phyloP scores from a whole-genome alignment of 2,329 filamentous ascomycete genomes.

The Penicillium frequentans region DNA sequence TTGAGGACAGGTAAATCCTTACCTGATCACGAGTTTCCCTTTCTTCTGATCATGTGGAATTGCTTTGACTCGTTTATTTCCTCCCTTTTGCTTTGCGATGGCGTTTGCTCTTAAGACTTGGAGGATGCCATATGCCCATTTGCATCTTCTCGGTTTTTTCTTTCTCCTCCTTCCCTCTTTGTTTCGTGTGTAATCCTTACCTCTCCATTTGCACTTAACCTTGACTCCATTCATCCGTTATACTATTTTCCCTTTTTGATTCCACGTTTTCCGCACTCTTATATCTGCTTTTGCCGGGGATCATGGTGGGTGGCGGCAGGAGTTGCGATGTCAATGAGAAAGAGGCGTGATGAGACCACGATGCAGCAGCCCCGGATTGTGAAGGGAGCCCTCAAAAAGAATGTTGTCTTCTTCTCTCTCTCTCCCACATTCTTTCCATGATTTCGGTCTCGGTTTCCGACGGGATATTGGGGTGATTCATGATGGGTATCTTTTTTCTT shows the following conservation, averaged over 20 bases:
- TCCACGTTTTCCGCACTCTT: slow-evolving; percentile 4
- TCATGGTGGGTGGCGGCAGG: slow-evolving; percentile 4
- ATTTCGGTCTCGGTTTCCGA: neutral
- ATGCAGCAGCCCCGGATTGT: slow-evolving; percentile 4
- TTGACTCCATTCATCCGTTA: slow-evolving; percentile 1
- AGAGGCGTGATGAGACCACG: slow-evolving; percentile 16
- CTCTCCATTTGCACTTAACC: slow-evolving; percentile 1
- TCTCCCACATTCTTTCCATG: slow-evolving; percentile 2
- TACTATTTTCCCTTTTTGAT: slow-evolving; percentile 11
- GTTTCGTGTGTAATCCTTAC: slow-evolving; percentile 15
- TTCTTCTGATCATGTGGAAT: slow-evolving; percentile 20
- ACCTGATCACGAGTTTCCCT: slow-evolving; percentile 16
- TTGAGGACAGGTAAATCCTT: neutral
- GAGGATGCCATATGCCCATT: slow-evolving; percentile 27
- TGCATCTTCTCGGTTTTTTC: slow-evolving; percentile 9
- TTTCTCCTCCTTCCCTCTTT: slow-evolving; percentile 9
- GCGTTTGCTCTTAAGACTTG: slow-evolving; percentile 36
- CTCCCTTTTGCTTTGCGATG: slow-evolving; percentile 32
- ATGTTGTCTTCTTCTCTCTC: slow-evolving; percentile 1
- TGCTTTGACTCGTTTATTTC: neutral
- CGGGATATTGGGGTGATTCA: slow-evolving; percentile 10
- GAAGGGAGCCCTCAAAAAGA: slow-evolving; percentile 2
- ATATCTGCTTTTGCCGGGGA: slow-evolving; percentile 9
- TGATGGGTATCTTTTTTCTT: slow-evolving; percentile 12
- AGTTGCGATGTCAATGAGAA: slow-evolving; percentile 15